Base-by-base conservation (phyloP, 257 asterid genomes). In the Echium plantagineum region DNA sequence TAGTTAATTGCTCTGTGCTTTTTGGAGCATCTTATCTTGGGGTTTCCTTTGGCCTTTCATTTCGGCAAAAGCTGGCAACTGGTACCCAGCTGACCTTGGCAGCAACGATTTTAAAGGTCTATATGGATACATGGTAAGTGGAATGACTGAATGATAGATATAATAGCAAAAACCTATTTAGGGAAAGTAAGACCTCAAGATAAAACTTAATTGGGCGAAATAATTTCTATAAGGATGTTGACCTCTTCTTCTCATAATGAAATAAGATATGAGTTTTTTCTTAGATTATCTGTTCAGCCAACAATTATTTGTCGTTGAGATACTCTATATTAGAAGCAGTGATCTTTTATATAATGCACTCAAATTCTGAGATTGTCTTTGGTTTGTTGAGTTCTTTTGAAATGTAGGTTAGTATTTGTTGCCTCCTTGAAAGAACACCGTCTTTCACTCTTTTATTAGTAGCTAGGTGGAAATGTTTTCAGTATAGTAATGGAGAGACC, bases 61-160 rank as follows among this genome's bases (percentile, higher is more conserved):
- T 72, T 82, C 96, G 21, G 66, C 55, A 59, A 79, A 66, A 63
- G 89, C 95, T 63, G 98, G 96, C 59, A 83, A 83, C 51, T 90
- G 98, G 98, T 87, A 90, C 69, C 98, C 98, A 48, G 85, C 89
- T 52, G 89, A 57, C 63, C 98, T 90, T 59, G 95, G 82, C 57
- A 83, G 88, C 88, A 87, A 85, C 58, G 98, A 90, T 75, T 90
- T 90, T 74, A 87, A 87, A 75, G 98, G 97, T 56, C 94, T 90
- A 58, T 87, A 85, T 19, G 95, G 97, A 55, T 90, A 90, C 59
- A 87, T 87, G 97, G 97, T 90, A 75, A 58, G 56, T 55, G n/a
- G 2, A 42, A 60, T 42, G n/a, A n/a, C n/a, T n/a, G n/a, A n/a
- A n/a, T 35, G 17, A 48, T 16, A 15, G 20, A 9, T 38, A 21